These are phyloP conservation scores for Penicillium mononematosum DNA, from an alignment of 495 filamentous ascomycete genomes.

Conservation along the genomic window DNA sequence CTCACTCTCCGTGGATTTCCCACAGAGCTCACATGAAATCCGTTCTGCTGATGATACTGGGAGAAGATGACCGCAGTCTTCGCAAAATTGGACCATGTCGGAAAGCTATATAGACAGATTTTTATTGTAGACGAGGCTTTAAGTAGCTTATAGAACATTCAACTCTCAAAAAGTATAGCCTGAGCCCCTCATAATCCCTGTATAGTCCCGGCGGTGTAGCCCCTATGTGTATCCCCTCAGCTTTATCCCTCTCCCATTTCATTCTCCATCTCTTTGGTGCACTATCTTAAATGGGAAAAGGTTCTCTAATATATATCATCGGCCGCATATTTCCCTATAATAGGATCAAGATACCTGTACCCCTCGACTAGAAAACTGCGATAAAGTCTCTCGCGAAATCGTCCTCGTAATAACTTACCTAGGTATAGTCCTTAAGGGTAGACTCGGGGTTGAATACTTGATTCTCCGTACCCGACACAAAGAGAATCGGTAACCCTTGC, in stretches of 20 bases:
- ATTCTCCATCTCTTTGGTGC: not conserved
- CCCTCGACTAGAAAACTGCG: constrained; percentile 53
- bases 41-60: not conserved
- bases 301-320: constrained; percentile 64
- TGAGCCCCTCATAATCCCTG: not conserved
- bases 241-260: not conserved
- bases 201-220: not conserved
- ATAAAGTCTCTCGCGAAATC: constrained; percentile 52
- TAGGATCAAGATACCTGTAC: constrained; percentile 67
- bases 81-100: not conserved
- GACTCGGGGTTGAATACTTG: constrained; percentile 58
- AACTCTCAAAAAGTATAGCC: not conserved
- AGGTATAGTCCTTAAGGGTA: constrained; percentile 54
- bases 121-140: not conserved
- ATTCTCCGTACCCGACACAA: constrained; percentile 60
- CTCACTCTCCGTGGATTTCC: no score
- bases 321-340: constrained; percentile 62
- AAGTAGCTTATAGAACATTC: not conserved
- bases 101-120: no score
- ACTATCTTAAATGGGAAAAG: constrained; percentile 51
- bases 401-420: constrained; percentile 51
- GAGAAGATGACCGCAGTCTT: not conserved
- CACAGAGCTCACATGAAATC: no score
- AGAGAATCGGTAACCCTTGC: constrained; percentile 54
- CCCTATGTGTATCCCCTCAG: not conserved